Conservation (phyloP, 2,329 filamentous ascomycete genomes). For the Fusarium nelsonii region DNA sequence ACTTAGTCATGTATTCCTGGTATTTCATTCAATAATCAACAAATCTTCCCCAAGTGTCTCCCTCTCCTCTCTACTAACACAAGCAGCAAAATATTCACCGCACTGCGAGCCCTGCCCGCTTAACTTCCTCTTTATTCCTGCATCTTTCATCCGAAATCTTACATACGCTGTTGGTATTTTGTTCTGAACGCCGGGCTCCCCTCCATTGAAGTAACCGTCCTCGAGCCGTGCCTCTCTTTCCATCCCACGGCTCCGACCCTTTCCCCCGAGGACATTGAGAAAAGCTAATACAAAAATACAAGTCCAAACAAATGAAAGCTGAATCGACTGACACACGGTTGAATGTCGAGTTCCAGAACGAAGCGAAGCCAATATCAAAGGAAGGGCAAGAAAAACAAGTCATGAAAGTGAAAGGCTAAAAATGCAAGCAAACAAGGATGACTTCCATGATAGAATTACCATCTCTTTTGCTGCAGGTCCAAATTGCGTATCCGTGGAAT, state of each 20-base stretch:
- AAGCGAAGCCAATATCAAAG: constrained; percentile 23
- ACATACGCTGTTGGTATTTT: constrained; percentile 48
- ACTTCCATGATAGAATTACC: constrained; percentile 23
- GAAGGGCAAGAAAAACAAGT: constrained; percentile 16
- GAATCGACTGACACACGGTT: constrained; percentile 32
- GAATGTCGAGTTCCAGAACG: constrained; percentile 32
- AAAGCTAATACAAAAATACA: constrained; percentile 38
- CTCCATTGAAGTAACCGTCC: constrained; percentile 25
- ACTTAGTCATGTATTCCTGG: constrained; percentile 26
- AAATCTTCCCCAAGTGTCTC: constrained; percentile 12
- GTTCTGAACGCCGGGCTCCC: constrained; percentile 48
- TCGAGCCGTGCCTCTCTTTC: constrained; percentile 23
- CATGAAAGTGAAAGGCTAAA: constrained; percentile 33
- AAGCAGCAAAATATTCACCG: constrained; percentile 23
- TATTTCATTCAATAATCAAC: constrained; percentile 29
- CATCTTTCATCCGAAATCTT: constrained; percentile 45
- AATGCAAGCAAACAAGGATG: constrained; percentile 32
- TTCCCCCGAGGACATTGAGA: constrained; percentile 24
- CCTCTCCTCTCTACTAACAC: constrained; percentile 23
- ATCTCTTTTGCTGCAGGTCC: constrained; percentile 37
- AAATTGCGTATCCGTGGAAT: constrained; percentile 39
- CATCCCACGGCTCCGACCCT: constrained; percentile 17
- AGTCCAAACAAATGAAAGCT: constrained; percentile 41
- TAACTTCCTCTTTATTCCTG: constrained; percentile 18
- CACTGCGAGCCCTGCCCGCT: constrained; percentile 30